A percentile compares a stretch with the other conserved stretches of the same genome.
Conservation (phyloP, 805 yeast species). For the Saccharomycopsis fodiens region DNA sequence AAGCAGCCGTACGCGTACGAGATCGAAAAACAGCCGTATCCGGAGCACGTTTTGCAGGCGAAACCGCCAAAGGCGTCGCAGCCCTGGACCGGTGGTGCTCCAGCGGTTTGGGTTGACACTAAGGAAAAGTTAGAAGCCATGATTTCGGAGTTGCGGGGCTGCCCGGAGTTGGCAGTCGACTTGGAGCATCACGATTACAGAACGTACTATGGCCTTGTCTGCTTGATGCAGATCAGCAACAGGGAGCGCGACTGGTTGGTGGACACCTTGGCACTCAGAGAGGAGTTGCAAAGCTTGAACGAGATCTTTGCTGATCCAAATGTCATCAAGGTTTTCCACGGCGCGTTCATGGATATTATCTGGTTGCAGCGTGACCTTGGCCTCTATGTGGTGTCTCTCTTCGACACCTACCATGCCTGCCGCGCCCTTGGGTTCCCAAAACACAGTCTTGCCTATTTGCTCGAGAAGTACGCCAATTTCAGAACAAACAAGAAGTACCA, state of each 20-base stretch:
- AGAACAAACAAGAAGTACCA: conserved; percentile 92
- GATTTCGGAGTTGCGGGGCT: conserved; percentile 42
- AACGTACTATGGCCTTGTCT: conserved; percentile 83
- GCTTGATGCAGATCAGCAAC: conserved; percentile 86
- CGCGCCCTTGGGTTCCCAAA: conserved; percentile 71
- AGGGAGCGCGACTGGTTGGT: conserved; percentile 77
- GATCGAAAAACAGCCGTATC: conserved; percentile 63
- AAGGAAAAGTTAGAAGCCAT: conserved; percentile 43
- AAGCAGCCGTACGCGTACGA: conserved; percentile 78
- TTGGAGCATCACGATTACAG: conserved; percentile 93
- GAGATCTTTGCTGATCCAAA: conserved; percentile 72
- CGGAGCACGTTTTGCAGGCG: conserved; percentile 42
- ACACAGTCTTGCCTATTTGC: conserved; percentile 74
- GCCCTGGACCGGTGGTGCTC: conserved; percentile 58
- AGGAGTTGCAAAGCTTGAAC: conserved; percentile 61
- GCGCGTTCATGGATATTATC: conserved; percentile 92
- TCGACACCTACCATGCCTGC: conserved; percentile 91
- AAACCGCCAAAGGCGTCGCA: conserved; percentile 43
- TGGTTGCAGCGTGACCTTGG: conserved; percentile 98
- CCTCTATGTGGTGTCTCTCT: conserved; percentile 75
- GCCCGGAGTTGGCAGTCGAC: conserved; percentile 79
- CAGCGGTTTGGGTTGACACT: conserved; percentile 63
- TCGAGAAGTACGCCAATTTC: conserved; percentile 75
- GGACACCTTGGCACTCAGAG: conserved; percentile 76
- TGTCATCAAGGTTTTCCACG: conserved; percentile 86